phyloP scores from a whole-genome alignment of 2,329 filamentous ascomycete species.

The Calonectria naviculata region DNA sequence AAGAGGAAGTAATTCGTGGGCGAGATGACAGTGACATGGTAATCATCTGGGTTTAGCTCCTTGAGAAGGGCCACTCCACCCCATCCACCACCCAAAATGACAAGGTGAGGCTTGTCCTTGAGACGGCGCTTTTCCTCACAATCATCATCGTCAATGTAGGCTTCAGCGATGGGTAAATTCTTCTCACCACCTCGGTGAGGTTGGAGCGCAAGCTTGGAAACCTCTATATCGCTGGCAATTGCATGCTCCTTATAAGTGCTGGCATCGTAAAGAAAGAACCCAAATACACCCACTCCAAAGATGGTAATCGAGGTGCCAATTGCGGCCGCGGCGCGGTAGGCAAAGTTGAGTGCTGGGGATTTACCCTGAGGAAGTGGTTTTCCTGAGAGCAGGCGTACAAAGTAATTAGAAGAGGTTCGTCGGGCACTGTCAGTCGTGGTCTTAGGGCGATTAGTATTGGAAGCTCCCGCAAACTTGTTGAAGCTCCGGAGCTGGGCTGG shows the following conservation, averaged over 20 bases:
- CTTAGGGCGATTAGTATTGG: conserved; percentile 21
- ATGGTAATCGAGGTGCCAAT: conserved; percentile 80
- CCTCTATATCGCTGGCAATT: conserved; percentile 76
- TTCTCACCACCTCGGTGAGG: conserved; percentile 90
- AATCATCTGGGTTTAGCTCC: conserved; percentile 88
- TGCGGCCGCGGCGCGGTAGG: conserved; percentile 73
- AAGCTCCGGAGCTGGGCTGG: conserved; percentile 31
- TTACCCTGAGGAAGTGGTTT: conserved; percentile 61
- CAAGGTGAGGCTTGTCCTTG: conserved; percentile 91
- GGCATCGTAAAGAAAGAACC: conserved; percentile 94
- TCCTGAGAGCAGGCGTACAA: conserved; percentile 60
- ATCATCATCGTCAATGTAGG: conserved; percentile 90
- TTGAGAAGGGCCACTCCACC: conserved; percentile 93
- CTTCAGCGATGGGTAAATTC: conserved; percentile 91
- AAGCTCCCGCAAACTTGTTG: conserved; percentile 32
- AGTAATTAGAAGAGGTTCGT: conserved; percentile 36
- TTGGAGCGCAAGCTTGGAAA: conserved; percentile 85
- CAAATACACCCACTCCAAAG: conserved; percentile 75
- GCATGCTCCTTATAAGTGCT: conserved; percentile 85
- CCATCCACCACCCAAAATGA: conserved; percentile 95
- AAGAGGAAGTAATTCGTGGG: conserved; percentile 98
- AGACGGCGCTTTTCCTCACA: conserved; percentile 73
- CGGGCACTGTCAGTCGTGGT: conserved; percentile 12
- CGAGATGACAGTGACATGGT: conserved; percentile 94
- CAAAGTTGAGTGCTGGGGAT: conserved; percentile 65